These are phyloP conservation scores for Nelumbo lutea DNA, from an alignment of 164 flowering plant genomes.

Conservation along the genomic window DNA sequence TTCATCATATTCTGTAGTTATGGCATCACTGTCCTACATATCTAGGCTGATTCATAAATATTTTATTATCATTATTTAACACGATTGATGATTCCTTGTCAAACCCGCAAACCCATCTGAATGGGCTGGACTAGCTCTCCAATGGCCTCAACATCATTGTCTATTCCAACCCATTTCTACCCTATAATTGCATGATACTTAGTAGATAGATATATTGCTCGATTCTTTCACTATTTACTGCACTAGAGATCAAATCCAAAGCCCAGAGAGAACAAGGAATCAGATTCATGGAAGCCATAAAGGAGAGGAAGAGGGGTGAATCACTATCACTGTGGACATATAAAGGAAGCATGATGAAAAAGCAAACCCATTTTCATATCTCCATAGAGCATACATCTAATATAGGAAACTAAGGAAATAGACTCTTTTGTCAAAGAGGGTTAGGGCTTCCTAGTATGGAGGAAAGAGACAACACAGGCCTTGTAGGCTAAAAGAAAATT, in stretches of 20 bases:
- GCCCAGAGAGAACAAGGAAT: constrained; percentile 9
- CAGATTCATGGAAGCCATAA: constrained; percentile 13
- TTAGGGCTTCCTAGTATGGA: constrained; percentile 4
- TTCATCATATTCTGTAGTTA: too few species aligned
- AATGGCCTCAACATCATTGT: too few species aligned
- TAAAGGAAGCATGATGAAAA: background rate
- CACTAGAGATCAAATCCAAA: constrained; percentile 3
- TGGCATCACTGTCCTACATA: too few species aligned
- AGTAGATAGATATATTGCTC: too few species aligned
- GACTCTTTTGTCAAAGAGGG: constrained; percentile 6
- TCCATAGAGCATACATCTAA: constrained; percentile 3
- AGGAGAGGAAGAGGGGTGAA: constrained; percentile 8
- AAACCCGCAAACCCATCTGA: too few species aligned
- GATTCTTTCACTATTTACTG: constrained; percentile 3
- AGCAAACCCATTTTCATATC: constrained; percentile 10
- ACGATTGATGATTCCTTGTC: too few species aligned
- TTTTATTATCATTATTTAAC: too few species aligned
- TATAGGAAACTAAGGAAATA: constrained; percentile 10
- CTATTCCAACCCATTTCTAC: background rate
- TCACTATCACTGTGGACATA: constrained; percentile 6
- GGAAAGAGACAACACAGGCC: constrained; percentile 12
- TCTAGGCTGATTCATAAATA: too few species aligned
- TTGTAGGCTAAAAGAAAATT: background rate
- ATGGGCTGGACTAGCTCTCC: too few species aligned
- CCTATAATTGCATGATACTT: too few species aligned